A percentile compares a stretch with the other conserved stretches of the same genome.
phyloP scores from a whole-genome alignment of 148 eudicot genomes.

The Dianthus caryophyllus region DNA sequence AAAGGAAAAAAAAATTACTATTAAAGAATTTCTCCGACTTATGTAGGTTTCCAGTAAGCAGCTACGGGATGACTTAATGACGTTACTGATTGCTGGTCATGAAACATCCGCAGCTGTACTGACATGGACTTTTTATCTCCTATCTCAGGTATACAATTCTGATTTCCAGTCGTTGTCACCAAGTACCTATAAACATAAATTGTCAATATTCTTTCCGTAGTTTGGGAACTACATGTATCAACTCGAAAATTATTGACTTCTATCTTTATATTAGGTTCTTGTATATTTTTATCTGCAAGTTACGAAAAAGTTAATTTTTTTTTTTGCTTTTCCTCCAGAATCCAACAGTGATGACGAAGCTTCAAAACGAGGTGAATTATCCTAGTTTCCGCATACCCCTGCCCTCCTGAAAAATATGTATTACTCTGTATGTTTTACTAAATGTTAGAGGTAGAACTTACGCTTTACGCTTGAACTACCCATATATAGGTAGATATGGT shows the following conservation, averaged over 20 bases:
- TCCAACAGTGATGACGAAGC: slow-evolving; percentile 73
- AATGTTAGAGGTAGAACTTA: not conserved
- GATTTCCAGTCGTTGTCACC: not conserved
- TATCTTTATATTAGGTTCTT: not conserved
- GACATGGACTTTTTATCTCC: slow-evolving; percentile 98
- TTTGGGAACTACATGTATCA: not conserved
- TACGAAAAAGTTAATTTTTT: not conserved
- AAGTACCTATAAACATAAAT: not conserved
- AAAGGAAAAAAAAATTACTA: slow-evolving; percentile 8
- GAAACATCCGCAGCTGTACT: slow-evolving; percentile 98
- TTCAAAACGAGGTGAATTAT: slow-evolving; percentile 75
- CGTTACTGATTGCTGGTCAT: slow-evolving; percentile 97
- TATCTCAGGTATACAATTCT: slow-evolving; percentile 52
- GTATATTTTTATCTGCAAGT: slow-evolving; percentile 4
- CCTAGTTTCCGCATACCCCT: not conserved
- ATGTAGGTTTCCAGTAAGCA: slow-evolving; percentile 96
- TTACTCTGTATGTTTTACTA: not conserved
- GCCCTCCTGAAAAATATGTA: not conserved
- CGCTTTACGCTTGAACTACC: not conserved
- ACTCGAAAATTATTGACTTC: too few species aligned
- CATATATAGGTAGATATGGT: slow-evolving; percentile 74
- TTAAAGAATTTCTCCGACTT: not conserved
- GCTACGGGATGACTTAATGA: slow-evolving; percentile 98
- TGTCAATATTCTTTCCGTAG: not conserved
- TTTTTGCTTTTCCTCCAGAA: slow-evolving; percentile 45